Base-by-base conservation (phyloP, 1,139 yeast species). In the Trichomonascaceae sp. region DNA sequence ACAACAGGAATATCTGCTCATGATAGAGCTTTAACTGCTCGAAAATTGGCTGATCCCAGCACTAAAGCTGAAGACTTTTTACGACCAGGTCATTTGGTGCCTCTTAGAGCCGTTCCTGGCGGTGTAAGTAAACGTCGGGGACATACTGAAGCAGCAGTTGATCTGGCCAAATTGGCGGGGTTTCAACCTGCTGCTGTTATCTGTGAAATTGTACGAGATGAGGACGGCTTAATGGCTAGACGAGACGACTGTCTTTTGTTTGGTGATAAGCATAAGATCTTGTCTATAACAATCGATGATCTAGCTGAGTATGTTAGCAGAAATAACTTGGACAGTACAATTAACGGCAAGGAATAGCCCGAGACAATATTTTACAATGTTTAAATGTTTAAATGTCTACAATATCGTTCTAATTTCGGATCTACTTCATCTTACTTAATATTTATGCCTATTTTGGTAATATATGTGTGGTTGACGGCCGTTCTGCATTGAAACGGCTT, bases 101-200 rank as follows among this genome's bases (percentile, higher is more conserved):
- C 99, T 2, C 77, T 95, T 65, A 79, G 98, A 63, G 98, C 98
- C 2, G 87, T 80, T 19, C 87, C 87, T 24, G 96, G 96, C 1
- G 85, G 96, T 50, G 83, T 93, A 56, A 76, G 82, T 55, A 74
- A 76, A 53, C 85, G 99, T 75, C 77, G 88, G 59, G 99, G 99
- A n/a, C 99, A 95, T 69, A 95, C 99, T 7, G 99, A 95, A 72
- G 98, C 99, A 9, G 91, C 91, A 36, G 96, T 93, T 12, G 96
- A 93, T 66, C 76, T 95, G 61, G 85, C 96, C 67, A 75, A 76
- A 64, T 76, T 91, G 65, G 79, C 93, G 2, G 91, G 90, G 0
- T 76, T 87, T 62, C 81, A 82, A 61, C 96, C 95, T 2, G 98
- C 91, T 1, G 96, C 88, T 9, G 95, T 87, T 45, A 93, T 95